Percentiles rank a stretch among this genome's conserved stretches.
Conservation (phyloP, 371 early-diverging fungal species). For the Mortierella sp. region DNA sequence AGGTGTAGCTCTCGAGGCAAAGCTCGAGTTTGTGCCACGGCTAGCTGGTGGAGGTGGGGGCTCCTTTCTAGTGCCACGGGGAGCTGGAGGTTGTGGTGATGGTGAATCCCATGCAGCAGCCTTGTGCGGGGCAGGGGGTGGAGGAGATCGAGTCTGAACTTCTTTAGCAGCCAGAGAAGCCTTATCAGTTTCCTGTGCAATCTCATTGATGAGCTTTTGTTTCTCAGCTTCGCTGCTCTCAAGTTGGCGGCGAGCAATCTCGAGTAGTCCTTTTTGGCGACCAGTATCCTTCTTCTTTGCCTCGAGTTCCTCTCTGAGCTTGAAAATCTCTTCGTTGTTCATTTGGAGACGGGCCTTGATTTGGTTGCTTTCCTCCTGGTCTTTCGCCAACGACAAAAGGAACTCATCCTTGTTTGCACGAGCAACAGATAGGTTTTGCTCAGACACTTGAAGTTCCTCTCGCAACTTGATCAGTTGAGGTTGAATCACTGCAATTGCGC, state of each 20-base stretch:
- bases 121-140: neutral
- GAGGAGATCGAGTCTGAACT: conserved; percentile 14
- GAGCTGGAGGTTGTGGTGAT: conserved; percentile 36
- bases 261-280: conserved; percentile 46
- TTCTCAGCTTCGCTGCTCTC: conserved; percentile 53
- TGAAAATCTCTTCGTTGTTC: conserved; percentile 61
- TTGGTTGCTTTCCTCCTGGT: conserved; percentile 60
- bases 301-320: conserved; percentile 58
- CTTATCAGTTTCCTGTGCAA: conserved; percentile 43
- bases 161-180: conserved; percentile 32
- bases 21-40: conserved; percentile 30
- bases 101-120: neutral
- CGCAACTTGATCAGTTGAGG: conserved; percentile 58
- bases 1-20: conserved; percentile 26
- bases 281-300: conserved; percentile 54
- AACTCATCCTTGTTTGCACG: conserved; percentile 59
- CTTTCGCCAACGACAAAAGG: conserved; percentile 58
- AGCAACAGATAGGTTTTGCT: conserved; percentile 49
- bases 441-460: conserved; percentile 58
- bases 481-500: conserved; percentile 55
- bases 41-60: conserved; percentile 57
- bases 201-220: conserved; percentile 43
- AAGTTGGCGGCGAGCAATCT: conserved; percentile 51
- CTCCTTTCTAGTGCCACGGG: conserved; percentile 56
- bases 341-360: conserved; percentile 57